Evolutionary conservation across 2,329 filamentous ascomycete genomes (phyloP).

Genomic region (Cercospora zeae-maydis): DNA sequence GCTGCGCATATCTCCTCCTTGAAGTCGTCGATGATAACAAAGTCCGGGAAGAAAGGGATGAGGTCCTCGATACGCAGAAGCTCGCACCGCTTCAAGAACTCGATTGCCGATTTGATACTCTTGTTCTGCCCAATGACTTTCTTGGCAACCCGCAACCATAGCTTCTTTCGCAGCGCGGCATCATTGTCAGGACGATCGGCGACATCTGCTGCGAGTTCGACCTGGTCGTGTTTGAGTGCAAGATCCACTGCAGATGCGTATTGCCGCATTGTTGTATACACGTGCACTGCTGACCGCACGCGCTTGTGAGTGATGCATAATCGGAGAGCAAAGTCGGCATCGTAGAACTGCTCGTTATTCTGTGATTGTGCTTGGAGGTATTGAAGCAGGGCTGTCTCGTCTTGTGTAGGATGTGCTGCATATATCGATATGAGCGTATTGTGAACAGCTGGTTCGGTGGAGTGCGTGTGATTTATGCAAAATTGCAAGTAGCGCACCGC

Average conservation of each 20-base stretch:
- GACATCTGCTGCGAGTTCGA: constrained; percentile 84
- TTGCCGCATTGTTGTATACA: constrained; percentile 94
- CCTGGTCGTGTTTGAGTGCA: constrained; percentile 81
- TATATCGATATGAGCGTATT: constrained; percentile 97
- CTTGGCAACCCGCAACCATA: constrained; percentile 93
- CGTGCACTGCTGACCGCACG: constrained; percentile 91
- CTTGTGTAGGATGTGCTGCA: constrained; percentile 75
- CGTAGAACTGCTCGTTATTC: constrained; percentile 74
- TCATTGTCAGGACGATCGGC: constrained; percentile 75
- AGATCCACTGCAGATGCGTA: constrained; percentile 91
- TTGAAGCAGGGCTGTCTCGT: constrained; percentile 78
- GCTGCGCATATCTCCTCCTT: constrained; percentile 96
- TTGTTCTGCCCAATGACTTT: constrained; percentile 85
- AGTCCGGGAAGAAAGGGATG: constrained; percentile 97
- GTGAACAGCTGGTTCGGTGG: constrained; percentile 81
- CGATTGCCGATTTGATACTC: constrained; percentile 82
- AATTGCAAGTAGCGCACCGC: constrained; percentile 91
- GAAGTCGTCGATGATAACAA: constrained; percentile 98
- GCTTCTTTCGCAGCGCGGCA: constrained; percentile 79
- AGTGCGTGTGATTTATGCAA: constrained; percentile 80
- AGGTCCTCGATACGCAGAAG: constrained; percentile 92
- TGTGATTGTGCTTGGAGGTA: constrained; percentile 85
- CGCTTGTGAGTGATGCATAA: constrained; percentile 93
- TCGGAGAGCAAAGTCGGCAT: constrained; percentile 92
- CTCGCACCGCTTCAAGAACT: constrained; percentile 88